These are phyloP conservation scores for Citrullus colocynthis DNA, from an alignment of 306 rosid species.

Conservation along the genomic window DNA sequence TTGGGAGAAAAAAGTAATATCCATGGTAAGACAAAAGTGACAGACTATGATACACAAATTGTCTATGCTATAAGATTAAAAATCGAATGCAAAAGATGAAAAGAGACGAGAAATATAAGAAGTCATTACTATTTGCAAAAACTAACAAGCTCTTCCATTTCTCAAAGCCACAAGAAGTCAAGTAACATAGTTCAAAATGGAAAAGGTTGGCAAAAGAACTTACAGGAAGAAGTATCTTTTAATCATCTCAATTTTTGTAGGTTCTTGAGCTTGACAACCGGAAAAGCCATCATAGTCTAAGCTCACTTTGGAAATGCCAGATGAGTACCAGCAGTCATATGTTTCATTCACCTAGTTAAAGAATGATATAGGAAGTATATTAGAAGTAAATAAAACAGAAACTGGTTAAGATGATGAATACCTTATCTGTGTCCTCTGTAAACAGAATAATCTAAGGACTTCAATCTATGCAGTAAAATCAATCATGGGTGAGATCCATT, in stretches of 20 bases:
- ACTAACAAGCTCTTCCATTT: neutral
- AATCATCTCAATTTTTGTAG: conserved; percentile 51
- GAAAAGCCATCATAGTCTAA: conserved; percentile 55
- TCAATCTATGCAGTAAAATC: neutral
- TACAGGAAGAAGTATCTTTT: conserved; percentile 47
- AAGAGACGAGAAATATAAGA: neutral
- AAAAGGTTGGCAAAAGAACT: conserved; percentile 17
- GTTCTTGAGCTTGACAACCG: conserved; percentile 66
- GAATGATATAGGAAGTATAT: neutral
- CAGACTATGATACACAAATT: neutral
- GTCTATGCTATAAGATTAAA: neutral
- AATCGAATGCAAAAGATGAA: neutral
- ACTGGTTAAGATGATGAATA: conserved; percentile 5
- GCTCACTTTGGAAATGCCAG: conserved; percentile 65
- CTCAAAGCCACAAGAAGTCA: neutral
- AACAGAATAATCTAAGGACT: neutral
- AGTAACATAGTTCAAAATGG: neutral
- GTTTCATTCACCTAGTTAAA: conserved; percentile 62
- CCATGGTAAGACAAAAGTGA: neutral
- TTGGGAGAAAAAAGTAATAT: neutral
- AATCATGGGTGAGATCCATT: conserved; percentile 9
- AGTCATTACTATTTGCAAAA: neutral
- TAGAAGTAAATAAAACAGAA: conserved; percentile 13
- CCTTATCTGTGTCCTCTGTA: neutral
- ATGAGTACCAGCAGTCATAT: conserved; percentile 79